Base-by-base conservation (phyloP, 2,329 filamentous ascomycete genomes). In the Plectosphaerella sp. region DNA sequence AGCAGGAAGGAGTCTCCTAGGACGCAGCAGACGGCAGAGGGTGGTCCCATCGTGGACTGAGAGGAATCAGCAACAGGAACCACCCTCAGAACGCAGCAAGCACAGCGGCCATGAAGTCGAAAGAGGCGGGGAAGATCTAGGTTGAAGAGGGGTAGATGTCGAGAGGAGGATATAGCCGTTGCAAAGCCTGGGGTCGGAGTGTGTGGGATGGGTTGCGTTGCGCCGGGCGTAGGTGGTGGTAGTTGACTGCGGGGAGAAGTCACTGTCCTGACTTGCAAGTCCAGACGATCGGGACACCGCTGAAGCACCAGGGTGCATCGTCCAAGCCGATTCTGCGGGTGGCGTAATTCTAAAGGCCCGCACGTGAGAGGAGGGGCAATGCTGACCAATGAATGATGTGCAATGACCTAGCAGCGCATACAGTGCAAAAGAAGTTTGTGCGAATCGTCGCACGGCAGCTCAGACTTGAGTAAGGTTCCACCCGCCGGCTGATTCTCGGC, bases 21-120 rank as follows among this genome's bases (percentile, higher is more conserved):
- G 53, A 66, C 64, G 61, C 68, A 65, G 64, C 59, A 64, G 62
- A 66, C 71, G 71, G 67, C 66, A 65, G 76, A 79, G 75, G 76
- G 76, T 78, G 77, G 75, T 77, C 72, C 78, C 80, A 82, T 82
- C 67, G 72, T 70, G 71, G 74, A 67, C 72, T 70, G 70, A 74
- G 69, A 62, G 63, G 63, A 64, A 62, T 64, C 65, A 65, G 67
- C 68, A 65, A 61, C 62, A 65, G 71, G 64, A 65, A 68, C 77
- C 76, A 80, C 77, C 76, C 76, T 78, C 74, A 82, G 58, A 75
- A 75, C 55, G 71, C 72, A 76, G 71, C 71, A 69, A 64, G 66
- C 67, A 68, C 66, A 56, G 69, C 48, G 36, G 52, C 53, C 53
- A 59, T 56, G 36, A 39, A 53, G 53, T 54, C 47, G 41, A 46